Evolutionary conservation across 495 filamentous ascomycete species (phyloP).

Genomic region (Mycothermus thermophilus): DNA sequence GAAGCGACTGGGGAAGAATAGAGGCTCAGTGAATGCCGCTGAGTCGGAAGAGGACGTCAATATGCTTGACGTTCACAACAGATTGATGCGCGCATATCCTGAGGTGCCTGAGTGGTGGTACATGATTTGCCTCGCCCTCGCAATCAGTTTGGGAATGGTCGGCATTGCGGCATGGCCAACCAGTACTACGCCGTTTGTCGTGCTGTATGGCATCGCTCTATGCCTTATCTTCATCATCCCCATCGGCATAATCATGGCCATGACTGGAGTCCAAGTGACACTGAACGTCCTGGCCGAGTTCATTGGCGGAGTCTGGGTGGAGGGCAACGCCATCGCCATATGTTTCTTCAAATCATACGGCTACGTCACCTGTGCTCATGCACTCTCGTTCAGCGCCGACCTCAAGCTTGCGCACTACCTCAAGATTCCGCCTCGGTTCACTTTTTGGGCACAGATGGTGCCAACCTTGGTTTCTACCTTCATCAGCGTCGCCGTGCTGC

Average conservation of each 20-base stretch:
- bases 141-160: slow-evolving; percentile 22
- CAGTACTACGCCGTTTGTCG: slow-evolving; percentile 26
- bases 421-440: slow-evolving; percentile 29
- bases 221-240: slow-evolving; percentile 31
- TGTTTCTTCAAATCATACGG: slow-evolving; percentile 33
- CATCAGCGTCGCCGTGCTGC: slow-evolving; percentile 26
- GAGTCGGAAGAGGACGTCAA: slow-evolving; percentile 15
- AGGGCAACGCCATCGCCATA: slow-evolving; percentile 31
- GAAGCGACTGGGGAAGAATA: slow-evolving; percentile 1
- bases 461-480: slow-evolving; percentile 27
- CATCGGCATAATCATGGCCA: slow-evolving; percentile 29
- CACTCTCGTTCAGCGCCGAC: slow-evolving; percentile 25
- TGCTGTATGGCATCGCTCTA: slow-evolving; percentile 30
- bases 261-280: slow-evolving; percentile 30
- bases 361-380: slow-evolving; percentile 29
- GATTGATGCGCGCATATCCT: slow-evolving; percentile 26
- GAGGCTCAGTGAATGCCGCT: not conserved
- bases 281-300: slow-evolving; percentile 34
- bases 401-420: slow-evolving; percentile 34
- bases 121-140: slow-evolving; percentile 18
- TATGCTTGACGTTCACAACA: slow-evolving; percentile 22
- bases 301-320: slow-evolving; percentile 28
- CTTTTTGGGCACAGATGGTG: slow-evolving; percentile 32
- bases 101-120: slow-evolving; percentile 35
- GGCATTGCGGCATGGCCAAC: slow-evolving; percentile 28